A percentile compares a stretch with the other conserved stretches of the same genome.
Conservation (phyloP, 352 stramenopile species). For the Halophytophthora polymorphica region DNA sequence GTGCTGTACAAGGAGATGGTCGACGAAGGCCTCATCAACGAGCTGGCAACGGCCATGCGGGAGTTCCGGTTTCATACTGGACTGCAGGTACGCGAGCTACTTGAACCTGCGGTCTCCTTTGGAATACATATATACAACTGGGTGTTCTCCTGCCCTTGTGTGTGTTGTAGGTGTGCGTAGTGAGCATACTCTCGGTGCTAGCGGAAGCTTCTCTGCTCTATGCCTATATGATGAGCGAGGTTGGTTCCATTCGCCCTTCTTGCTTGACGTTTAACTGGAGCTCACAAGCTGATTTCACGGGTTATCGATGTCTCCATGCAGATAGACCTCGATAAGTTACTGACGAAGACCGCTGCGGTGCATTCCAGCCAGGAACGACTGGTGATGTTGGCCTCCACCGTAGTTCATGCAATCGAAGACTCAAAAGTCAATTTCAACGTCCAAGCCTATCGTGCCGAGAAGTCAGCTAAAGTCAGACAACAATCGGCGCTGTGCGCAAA, state of each 20-base stretch:
- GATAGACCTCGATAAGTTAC: conserved; percentile 17
- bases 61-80: conserved; percentile 63
- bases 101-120: neutral
- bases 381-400: conserved; percentile 30
- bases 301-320: neutral
- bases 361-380: conserved; percentile 46
- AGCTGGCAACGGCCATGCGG: conserved; percentile 41
- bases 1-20: conserved; percentile 39
- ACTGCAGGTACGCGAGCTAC: conserved; percentile 31
- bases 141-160: neutral
- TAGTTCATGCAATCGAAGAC: conserved; percentile 42
- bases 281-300: neutral
- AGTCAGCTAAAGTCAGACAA: conserved; percentile 28
- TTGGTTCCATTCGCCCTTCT: conserved; percentile 6
- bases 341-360: conserved; percentile 48
- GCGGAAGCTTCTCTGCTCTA: conserved; percentile 44
- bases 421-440: conserved; percentile 39
- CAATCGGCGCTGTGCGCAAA: conserved; percentile 34
- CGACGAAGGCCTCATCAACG: conserved; percentile 33
- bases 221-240: conserved; percentile 61
- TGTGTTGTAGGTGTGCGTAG: conserved; percentile 26
- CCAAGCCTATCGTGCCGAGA: conserved; percentile 28
- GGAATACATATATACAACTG: neutral
- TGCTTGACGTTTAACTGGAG: neutral
- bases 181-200: conserved; percentile 46